Conservation (phyloP, 805 yeast species). For the Nematodospora valgi region DNA sequence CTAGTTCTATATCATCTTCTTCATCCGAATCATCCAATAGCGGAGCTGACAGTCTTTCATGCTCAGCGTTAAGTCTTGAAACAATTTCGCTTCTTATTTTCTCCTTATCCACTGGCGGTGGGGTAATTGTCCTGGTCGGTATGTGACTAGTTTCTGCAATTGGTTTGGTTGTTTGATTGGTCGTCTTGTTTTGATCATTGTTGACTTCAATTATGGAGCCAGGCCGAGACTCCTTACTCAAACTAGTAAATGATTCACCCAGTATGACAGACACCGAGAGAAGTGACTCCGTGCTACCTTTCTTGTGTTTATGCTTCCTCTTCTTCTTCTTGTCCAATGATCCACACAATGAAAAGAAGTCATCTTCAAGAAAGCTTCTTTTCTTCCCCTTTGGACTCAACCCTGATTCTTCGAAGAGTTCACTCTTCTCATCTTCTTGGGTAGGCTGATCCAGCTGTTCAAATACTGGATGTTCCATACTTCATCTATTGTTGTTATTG, state of each 20-base stretch:
- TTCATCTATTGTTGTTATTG: too few species aligned
- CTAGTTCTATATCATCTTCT: slow-evolving; percentile 6
- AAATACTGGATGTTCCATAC: too few species aligned
- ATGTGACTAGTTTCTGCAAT: neutral
- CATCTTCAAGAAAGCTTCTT: slow-evolving; percentile 19
- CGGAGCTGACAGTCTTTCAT: slow-evolving; percentile 1
- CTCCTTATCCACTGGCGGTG: slow-evolving; percentile 13
- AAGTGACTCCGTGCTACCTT: too few species aligned
- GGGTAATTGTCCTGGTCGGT: too few species aligned
- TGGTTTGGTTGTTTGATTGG: neutral
- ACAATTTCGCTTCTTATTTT: slow-evolving; percentile 12
- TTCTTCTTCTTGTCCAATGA: slow-evolving; percentile 12
- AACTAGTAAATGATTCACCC: too few species aligned
- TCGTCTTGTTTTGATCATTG: neutral
- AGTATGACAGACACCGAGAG: too few species aligned
- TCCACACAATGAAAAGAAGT: slow-evolving; percentile 25
- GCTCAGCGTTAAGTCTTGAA: slow-evolving; percentile 5
- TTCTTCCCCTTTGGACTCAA: slow-evolving; percentile 2
- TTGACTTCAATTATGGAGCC: neutral
- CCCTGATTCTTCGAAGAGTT: neutral
- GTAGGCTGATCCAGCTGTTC: too few species aligned
- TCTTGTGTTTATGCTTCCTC: slow-evolving; percentile 4
- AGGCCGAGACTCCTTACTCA: too few species aligned
- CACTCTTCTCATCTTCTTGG: too few species aligned
- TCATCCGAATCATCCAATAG: neutral